Evolutionary conservation across 1,139 yeast species (phyloP).

Genomic region (Pichia sp.): DNA sequence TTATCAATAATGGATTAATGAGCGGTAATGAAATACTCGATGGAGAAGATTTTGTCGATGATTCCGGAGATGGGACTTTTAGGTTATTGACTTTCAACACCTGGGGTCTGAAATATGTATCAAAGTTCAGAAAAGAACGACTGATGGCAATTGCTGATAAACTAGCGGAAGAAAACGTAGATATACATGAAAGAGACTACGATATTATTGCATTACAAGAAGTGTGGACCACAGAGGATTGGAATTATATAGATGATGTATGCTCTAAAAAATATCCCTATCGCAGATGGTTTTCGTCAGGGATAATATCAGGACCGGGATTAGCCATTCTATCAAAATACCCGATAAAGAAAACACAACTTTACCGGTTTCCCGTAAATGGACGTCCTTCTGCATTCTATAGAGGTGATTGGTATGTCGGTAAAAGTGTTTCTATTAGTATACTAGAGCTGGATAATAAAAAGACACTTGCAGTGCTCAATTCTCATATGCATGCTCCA

Average conservation of each 20-base stretch:
- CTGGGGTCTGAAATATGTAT: constrained; percentile 86
- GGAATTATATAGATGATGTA: constrained; percentile 47
- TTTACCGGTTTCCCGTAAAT: constrained; percentile 82
- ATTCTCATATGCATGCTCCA: constrained; percentile 98
- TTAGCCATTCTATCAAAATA: constrained; percentile 74
- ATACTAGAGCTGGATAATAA: constrained; percentile 40
- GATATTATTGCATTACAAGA: constrained; percentile 90
- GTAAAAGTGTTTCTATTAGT: constrained; percentile 80
- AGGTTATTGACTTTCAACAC: constrained; percentile 61
- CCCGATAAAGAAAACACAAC: constrained; percentile 71
- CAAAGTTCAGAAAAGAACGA: constrained; percentile 58
- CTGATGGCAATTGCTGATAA: constrained; percentile 66
- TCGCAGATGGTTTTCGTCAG: constrained; percentile 66
- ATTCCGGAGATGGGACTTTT: constrained; percentile 17
- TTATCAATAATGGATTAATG: background rate
- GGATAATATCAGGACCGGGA: constrained; percentile 91
- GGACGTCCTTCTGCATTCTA: constrained; percentile 92
- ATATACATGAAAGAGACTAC: constrained; percentile 37
- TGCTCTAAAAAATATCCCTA: constrained; percentile 50
- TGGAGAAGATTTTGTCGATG: background rate
- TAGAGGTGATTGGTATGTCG: constrained; percentile 97
- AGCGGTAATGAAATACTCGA: background rate
- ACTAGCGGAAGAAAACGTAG: constrained; percentile 32
- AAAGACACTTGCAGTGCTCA: constrained; percentile 66
- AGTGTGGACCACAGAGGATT: constrained; percentile 84